These are phyloP conservation scores for Talaromyces pinophilus DNA, from an alignment of 2,329 filamentous ascomycete genomes.

Conservation along the genomic window DNA sequence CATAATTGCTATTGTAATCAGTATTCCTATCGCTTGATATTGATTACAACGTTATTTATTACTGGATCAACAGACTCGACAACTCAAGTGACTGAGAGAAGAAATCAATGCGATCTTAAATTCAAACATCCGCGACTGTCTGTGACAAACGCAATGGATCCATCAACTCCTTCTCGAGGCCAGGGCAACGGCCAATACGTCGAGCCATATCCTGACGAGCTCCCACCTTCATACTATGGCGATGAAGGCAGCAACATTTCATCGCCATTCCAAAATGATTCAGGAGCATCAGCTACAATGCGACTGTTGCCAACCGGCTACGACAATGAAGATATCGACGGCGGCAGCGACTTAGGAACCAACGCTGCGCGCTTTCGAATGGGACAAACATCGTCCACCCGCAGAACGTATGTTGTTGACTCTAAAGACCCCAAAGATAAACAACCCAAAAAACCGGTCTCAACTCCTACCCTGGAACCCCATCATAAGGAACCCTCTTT, in stretches of 20 bases:
- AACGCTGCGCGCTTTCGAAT: slow-evolving; percentile 33
- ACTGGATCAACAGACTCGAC: background rate
- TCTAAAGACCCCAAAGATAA: background rate
- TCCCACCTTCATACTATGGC: slow-evolving; percentile 40
- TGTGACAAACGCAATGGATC: slow-evolving; percentile 23
- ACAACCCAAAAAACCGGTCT: background rate
- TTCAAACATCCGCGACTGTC: slow-evolving; percentile 11
- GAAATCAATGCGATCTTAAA: background rate
- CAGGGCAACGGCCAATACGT: slow-evolving; percentile 27
- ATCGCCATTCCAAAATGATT: slow-evolving; percentile 32
- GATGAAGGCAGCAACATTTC: slow-evolving; percentile 33
- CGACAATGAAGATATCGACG: slow-evolving; percentile 38
- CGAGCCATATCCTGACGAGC: slow-evolving; percentile 43
- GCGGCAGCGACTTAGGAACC: slow-evolving; percentile 29
- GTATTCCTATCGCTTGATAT: background rate
- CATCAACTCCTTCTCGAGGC: slow-evolving; percentile 28
- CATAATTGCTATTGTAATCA: background rate
- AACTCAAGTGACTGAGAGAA: background rate
- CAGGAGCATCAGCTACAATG: slow-evolving; percentile 42
- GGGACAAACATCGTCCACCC: slow-evolving; percentile 30
- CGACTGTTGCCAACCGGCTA: slow-evolving; percentile 46
- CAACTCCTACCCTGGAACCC: slow-evolving; percentile 24
- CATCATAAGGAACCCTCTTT: slow-evolving; percentile 22
- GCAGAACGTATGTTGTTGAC: slow-evolving; percentile 43
- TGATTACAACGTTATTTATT: background rate